Percentiles rank a stretch among this genome's conserved stretches.
These are phyloP conservation scores for Xylariaceae sp. DNA, from an alignment of 2,329 filamentous ascomycete species.

Conservation along the genomic window DNA sequence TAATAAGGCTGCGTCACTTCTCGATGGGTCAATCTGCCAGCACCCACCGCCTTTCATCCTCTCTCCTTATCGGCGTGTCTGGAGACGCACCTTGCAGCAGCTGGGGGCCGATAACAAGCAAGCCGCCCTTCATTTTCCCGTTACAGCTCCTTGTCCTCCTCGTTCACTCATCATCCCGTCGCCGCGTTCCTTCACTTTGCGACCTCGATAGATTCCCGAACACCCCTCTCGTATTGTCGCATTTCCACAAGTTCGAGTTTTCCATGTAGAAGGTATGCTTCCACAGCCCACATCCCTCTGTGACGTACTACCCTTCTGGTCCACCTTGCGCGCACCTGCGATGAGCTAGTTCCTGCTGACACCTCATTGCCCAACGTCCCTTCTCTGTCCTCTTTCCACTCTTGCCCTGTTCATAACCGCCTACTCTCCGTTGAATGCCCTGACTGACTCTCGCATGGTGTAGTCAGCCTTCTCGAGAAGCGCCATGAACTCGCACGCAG, in stretches of 20 bases:
- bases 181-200: too few species aligned
- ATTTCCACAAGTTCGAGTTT: constrained; percentile 2
- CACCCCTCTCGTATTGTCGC: not conserved
- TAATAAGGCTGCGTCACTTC: too few species aligned
- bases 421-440: constrained; percentile 6
- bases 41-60: too few species aligned
- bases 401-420: not conserved
- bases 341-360: not conserved
- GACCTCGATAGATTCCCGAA: too few species aligned
- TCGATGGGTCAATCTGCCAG: too few species aligned
- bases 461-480: constrained; percentile 16
- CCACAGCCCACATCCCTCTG: not conserved
- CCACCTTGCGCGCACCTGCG: not conserved
- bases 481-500: constrained; percentile 35
- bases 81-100: too few species aligned
- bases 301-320: not conserved
- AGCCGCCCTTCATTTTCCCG: too few species aligned
- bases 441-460: constrained; percentile 9
- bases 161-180: too few species aligned
- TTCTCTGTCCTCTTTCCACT: not conserved
- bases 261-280: constrained; percentile 26
- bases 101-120: too few species aligned
- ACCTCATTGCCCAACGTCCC: not conserved
- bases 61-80: too few species aligned
- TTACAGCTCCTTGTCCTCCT: too few species aligned